Percentiles rank a stretch among this genome's conserved stretches.
phyloP scores from a whole-genome alignment of 75 land plant species.

The Chamaecyparis obtusa region DNA sequence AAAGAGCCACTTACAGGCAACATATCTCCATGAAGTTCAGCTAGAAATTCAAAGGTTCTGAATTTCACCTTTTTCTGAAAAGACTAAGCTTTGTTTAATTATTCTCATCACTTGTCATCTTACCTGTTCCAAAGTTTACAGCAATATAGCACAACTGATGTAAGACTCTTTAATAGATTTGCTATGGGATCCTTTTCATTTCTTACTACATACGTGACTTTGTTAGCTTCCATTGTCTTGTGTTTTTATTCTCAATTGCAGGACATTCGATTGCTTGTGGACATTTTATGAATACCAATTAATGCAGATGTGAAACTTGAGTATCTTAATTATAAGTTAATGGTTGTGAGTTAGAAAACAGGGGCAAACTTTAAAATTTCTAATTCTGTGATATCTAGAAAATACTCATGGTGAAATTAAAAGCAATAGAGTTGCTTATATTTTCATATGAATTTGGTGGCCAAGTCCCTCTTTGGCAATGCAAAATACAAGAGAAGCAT shows the following conservation, averaged over 20 bases:
- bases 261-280: background rate
- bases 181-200: background rate
- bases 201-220: background rate
- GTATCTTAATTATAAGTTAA: background rate
- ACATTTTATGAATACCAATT: background rate
- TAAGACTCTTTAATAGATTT: background rate
- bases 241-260: background rate
- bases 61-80: background rate
- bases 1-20: background rate
- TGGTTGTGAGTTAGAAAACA: background rate
- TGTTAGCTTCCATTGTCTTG: background rate
- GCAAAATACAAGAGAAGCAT: background rate
- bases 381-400: background rate
- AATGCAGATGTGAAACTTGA: slow-evolving; percentile 1
- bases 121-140: background rate
- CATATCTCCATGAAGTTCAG: background rate
- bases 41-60: background rate
- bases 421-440: background rate
- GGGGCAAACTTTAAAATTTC: background rate
- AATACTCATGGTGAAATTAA: background rate
- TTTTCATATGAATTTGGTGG: background rate
- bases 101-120: background rate
- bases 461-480: background rate
- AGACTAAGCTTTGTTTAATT: background rate
- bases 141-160: background rate